Evolutionary conservation across 169 alveolate genomes (phyloP).

Genomic region (Eimeria brunetti): DNA sequence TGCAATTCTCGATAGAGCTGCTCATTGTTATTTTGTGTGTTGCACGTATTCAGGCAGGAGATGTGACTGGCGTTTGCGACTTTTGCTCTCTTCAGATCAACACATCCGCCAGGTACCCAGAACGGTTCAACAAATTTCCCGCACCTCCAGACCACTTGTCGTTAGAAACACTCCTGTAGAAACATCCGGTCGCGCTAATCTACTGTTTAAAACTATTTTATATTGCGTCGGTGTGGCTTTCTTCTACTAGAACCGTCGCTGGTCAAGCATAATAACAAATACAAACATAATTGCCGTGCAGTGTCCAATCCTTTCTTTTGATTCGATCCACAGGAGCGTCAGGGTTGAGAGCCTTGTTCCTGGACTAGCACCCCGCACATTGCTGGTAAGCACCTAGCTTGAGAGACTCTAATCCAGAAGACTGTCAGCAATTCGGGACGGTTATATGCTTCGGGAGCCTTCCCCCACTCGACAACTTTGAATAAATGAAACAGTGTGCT

Average conservation of each 20-base stretch:
- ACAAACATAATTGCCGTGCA: no score
- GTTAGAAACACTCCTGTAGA: neutral
- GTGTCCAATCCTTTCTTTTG: neutral
- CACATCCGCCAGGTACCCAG: slow-evolving; percentile 63
- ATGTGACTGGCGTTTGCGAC: slow-evolving; percentile 73
- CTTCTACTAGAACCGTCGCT: neutral
- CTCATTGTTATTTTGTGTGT: neutral
- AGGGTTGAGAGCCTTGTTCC: slow-evolving; percentile 66
- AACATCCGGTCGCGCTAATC: neutral
- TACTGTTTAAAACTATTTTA: neutral
- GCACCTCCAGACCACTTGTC: neutral
- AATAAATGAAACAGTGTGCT: neutral
- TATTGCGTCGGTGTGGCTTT: neutral
- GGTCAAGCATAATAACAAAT: neutral
- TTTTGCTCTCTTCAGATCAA: slow-evolving; percentile 74
- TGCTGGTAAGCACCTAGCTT: neutral
- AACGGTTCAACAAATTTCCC: neutral
- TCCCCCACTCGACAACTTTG: neutral
- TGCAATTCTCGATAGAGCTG: neutral
- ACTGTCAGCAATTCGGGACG: neutral
- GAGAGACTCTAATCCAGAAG: neutral
- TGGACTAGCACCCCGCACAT: slow-evolving; percentile 48
- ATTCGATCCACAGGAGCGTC: slow-evolving; percentile 1
- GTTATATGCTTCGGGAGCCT: neutral
- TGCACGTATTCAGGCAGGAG: slow-evolving; percentile 68